Percentiles rank a stretch among this genome's conserved stretches.
phyloP scores from a whole-genome alignment of 148 eudicot species.

The Rhododendron vialii region DNA sequence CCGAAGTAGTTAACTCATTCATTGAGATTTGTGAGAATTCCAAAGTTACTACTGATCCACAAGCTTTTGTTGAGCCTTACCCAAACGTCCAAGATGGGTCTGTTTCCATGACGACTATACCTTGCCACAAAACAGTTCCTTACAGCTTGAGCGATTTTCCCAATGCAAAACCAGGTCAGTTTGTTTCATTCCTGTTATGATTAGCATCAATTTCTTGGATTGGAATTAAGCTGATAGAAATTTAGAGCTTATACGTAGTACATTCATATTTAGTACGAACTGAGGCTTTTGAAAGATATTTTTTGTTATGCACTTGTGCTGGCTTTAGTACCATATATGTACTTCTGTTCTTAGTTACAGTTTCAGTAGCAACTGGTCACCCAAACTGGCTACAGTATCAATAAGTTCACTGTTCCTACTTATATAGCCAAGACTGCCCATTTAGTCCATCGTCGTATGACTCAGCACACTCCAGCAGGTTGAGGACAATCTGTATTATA shows the following conservation, averaged over 20 bases:
- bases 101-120: constrained; percentile 19
- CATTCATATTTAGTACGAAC: neutral
- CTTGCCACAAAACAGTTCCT: constrained; percentile 25
- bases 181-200: neutral
- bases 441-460: neutral
- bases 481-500: neutral
- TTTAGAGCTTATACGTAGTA: neutral
- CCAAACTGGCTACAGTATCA: neutral
- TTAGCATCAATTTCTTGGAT: neutral
- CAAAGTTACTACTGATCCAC: constrained; percentile 17
- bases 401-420: neutral
- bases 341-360: neutral
- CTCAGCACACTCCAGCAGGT: neutral
- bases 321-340: neutral
- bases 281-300: neutral
- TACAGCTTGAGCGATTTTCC: constrained; percentile 70
- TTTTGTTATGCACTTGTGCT: neutral
- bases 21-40: constrained; percentile 48
- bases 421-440: neutral
- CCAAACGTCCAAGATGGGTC: constrained; percentile 29
- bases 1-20: constrained; percentile 76
- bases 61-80: constrained; percentile 24
- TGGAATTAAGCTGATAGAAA: neutral
- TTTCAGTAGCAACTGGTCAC: neutral
- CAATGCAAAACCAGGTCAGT: constrained; percentile 83